phyloP scores from a whole-genome alignment of 768 basidiomycete genomes.

The Boletellus ananas region DNA sequence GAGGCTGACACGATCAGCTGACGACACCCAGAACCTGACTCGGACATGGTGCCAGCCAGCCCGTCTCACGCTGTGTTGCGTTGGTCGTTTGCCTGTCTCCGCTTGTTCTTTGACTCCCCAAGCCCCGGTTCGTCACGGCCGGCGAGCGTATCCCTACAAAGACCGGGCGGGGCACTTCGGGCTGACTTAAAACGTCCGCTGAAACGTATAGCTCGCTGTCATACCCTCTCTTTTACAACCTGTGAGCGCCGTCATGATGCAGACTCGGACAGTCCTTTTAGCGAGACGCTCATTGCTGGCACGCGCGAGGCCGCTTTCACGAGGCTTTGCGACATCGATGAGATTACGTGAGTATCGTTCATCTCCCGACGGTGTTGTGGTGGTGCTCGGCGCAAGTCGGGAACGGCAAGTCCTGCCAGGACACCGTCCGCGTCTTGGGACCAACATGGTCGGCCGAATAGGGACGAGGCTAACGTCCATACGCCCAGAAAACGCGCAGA shows the following conservation, averaged over 20 bases:
- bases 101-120: not conserved
- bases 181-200: not conserved
- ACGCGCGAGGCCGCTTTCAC: conserved; percentile 18
- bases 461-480: conserved; percentile 2
- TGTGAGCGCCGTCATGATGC: conserved; percentile 13
- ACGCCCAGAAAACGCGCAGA: conserved; percentile 31
- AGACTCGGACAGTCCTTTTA: conserved; percentile 21
- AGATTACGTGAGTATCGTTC: conserved; percentile 26
- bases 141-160: conserved; percentile 20
- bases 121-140: conserved; percentile 22
- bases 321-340: conserved; percentile 28
- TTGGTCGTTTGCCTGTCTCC: conserved; percentile 9
- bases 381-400: not conserved
- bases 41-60: not conserved
- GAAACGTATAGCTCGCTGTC: conserved; percentile 4
- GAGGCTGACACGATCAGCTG: not conserved
- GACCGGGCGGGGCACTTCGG: conserved; percentile 6
- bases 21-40: no score
- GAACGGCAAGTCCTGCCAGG: not conserved
- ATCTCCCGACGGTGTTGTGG: not conserved
- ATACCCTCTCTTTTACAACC: conserved; percentile 13
- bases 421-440: not conserved
- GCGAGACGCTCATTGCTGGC: conserved; percentile 25
- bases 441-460: not conserved
- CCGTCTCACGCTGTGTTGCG: conserved; percentile 25